Conservation (phyloP, 176 grass and related monocot species). For the Bothriochloa decipiens region DNA sequence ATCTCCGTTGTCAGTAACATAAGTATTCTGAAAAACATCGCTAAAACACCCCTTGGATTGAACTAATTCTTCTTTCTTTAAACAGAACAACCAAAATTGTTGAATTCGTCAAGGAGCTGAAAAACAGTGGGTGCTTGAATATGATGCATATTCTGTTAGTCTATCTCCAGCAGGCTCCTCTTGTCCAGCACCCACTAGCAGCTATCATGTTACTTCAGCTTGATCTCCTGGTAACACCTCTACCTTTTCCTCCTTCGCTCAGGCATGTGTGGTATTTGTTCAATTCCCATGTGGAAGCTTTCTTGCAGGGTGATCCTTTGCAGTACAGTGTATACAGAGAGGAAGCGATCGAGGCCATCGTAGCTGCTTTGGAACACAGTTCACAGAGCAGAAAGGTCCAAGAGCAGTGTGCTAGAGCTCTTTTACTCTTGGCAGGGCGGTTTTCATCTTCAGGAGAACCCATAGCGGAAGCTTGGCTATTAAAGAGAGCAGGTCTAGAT, state of each 20-base stretch:
- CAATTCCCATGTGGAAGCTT: slow-evolving; percentile 39
- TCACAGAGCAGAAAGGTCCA: slow-evolving; percentile 71
- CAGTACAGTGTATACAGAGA: slow-evolving; percentile 88
- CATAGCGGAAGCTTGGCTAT: slow-evolving; percentile 75
- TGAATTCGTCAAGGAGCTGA: slow-evolving; percentile 81
- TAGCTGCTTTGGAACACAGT: slow-evolving; percentile 68
- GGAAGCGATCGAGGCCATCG: slow-evolving; percentile 78
- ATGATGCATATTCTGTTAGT: slow-evolving; percentile 93
- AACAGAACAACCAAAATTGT: slow-evolving; percentile 74
- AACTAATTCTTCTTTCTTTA: slow-evolving; percentile 41
- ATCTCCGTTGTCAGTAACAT: slow-evolving; percentile 16
- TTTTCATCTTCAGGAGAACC: slow-evolving; percentile 81
- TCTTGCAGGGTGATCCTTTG: slow-evolving; percentile 88
- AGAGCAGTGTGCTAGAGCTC: slow-evolving; percentile 76
- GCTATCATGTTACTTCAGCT: slow-evolving; percentile 84
- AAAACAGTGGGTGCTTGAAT: slow-evolving; percentile 71
- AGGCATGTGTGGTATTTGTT: slow-evolving; percentile 11
- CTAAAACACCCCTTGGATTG: slow-evolving; percentile 19
- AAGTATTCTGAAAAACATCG: slow-evolving; percentile 17
- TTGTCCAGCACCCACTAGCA: slow-evolving; percentile 76
- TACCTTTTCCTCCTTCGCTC: slow-evolving; percentile 30
- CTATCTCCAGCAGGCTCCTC: slow-evolving; percentile 86
- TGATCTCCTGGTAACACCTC: slow-evolving; percentile 82
- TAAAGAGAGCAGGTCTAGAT: slow-evolving; percentile 82
- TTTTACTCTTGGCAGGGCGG: slow-evolving; percentile 76